Evolutionary conservation across 192 early-diverging fungal genomes (phyloP), one percentile per base, ranked within the genome.

Genomic region (Linnemannia hyalina): DNA sequence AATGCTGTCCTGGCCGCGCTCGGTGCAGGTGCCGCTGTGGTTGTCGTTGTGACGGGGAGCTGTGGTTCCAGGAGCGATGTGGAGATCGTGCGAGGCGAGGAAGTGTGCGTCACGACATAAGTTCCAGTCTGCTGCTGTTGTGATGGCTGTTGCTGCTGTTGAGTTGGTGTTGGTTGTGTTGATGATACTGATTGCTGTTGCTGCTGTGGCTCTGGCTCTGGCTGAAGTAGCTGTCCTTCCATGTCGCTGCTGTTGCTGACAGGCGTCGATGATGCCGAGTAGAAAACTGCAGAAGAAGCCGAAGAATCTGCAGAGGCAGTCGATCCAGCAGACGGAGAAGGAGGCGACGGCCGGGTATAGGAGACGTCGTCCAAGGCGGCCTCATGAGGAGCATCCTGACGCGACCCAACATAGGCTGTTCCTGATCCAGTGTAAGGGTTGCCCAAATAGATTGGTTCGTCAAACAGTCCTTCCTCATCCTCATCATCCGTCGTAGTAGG

Each of bases 381-480:
- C 15, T 85, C 54, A 26, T 78, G n/a, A n/a, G 32, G 70, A 38
- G 26, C 8, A 23, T 70, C 42, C 16, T 74, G 79, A 20, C 36
- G 79, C 36, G 72, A 32, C 2, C 22, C 46, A 16, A 36, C n/a
- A 54, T 77, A 82, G 3, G 60, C 75, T 4, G 54, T 44, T 23
- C 54, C 75, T 7, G 81, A 63, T 3, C 57, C 60, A 10, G 36
- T 49, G 60, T 87, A 74, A 32, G 79, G 81, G 54, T 80, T 85
- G 4, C 83, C 83, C 1, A 80, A 44, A 74, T 85, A 85, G 11
- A 85, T 70, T 8, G 83, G 75, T 29, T 78, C 60, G 49, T 87
- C 88, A 82, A 73, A 80, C 49, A 80, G 41, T 11, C 70, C 81
- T 26, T 82, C 80, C 65, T 82, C 80, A 18, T 71, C 63, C 38